These are phyloP conservation scores for Myxozyma mucilagina DNA, from an alignment of 805 yeast genomes.

Conservation along the genomic window DNA sequence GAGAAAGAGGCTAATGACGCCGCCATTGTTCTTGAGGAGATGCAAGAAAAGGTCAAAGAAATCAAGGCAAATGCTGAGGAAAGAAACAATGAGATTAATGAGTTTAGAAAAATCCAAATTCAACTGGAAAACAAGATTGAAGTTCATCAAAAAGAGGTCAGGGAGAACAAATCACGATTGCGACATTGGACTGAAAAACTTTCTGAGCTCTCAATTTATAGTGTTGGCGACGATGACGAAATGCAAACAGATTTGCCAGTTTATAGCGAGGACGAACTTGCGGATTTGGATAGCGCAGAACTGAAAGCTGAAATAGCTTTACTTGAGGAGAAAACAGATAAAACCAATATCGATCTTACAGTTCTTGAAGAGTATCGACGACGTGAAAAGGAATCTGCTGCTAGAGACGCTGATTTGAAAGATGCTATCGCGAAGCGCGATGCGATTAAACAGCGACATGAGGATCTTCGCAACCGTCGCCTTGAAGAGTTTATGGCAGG, in stretches of 20 bases:
- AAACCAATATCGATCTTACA: constrained; percentile 66
- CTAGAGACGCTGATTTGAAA: constrained; percentile 66
- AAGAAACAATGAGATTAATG: constrained; percentile 50
- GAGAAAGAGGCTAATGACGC: constrained; percentile 32
- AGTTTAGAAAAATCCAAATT: constrained; percentile 62
- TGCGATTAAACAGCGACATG: constrained; percentile 57
- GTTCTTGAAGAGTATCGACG: constrained; percentile 73
- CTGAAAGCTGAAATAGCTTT: constrained; percentile 55
- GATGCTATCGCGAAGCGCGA: constrained; percentile 69
- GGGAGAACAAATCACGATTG: constrained; percentile 45
- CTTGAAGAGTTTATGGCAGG: constrained; percentile 92
- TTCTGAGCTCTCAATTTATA: constrained; percentile 48
- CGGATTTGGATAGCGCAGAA: constrained; percentile 48
- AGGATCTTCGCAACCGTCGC: constrained; percentile 69
- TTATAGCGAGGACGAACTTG: constrained; percentile 54
- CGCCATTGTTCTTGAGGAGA: constrained; percentile 27
- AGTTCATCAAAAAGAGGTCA: constrained; percentile 49
- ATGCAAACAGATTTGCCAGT: constrained; percentile 42
- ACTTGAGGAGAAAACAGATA: constrained; percentile 57
- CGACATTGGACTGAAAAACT: constrained; percentile 45
- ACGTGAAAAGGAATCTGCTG: constrained; percentile 62
- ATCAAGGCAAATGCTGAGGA: constrained; percentile 46
- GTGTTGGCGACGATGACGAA: constrained; percentile 42
- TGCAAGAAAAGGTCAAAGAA: constrained; percentile 37
- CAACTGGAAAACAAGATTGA: constrained; percentile 67